Percentiles rank a stretch among this genome's conserved stretches.
Conservation (phyloP, 768 basidiomycete species). For the Boletus reticulatus region DNA sequence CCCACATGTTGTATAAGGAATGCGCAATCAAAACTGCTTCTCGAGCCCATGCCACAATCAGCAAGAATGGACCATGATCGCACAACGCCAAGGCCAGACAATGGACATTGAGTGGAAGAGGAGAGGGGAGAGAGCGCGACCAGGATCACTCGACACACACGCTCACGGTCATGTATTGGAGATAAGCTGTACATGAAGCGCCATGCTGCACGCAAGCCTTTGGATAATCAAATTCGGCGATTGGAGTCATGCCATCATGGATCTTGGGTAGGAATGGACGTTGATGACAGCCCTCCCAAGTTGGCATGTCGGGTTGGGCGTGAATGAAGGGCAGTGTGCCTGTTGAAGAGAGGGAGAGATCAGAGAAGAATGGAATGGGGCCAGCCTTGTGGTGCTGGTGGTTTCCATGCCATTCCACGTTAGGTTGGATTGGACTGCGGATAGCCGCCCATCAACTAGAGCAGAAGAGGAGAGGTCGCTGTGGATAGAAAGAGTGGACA, state of each 20-base stretch:
- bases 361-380: conserved; percentile 10
- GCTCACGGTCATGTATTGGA: conserved; percentile 16
- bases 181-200: neutral
- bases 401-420: conserved; percentile 21
- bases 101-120: neutral
- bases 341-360: conserved; percentile 1
- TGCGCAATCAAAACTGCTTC: conserved; percentile 1
- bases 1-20: neutral
- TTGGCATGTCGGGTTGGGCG: neutral
- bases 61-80: neutral
- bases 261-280: conserved; percentile 11
- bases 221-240: conserved; percentile 15
- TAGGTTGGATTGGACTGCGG: conserved; percentile 8
- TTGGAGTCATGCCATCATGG: neutral
- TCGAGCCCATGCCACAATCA: neutral
- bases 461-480: conserved; percentile 10
- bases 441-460: conserved; percentile 12
- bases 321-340: conserved; percentile 2
- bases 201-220: conserved; percentile 10
- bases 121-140: neutral
- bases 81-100: neutral
- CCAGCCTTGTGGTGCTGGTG: neutral
- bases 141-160: neutral
- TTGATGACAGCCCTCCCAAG: neutral
- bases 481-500: neutral